Evolutionary conservation across 139 green algal species (phyloP).

Genomic region (Auxenochlorella pyrenoidosa): DNA sequence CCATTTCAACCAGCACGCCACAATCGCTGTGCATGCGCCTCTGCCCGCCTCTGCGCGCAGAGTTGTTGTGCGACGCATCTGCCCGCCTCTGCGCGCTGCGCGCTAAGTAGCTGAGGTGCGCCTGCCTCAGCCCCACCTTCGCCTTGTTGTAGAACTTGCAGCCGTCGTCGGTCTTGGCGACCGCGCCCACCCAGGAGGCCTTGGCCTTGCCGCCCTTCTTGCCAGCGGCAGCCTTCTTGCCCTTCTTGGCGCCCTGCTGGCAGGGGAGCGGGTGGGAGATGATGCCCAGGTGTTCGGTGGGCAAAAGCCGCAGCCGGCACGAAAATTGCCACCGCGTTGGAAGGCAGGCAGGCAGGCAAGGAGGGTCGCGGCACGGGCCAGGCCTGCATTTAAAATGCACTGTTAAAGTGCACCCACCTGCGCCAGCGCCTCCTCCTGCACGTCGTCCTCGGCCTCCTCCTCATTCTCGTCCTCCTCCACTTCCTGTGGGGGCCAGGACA

Average conservation of each 20-base stretch:
- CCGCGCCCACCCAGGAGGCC: slow-evolving; percentile 46
- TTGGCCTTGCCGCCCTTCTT: slow-evolving; percentile 29
- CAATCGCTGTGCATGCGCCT: too few relatives aligned
- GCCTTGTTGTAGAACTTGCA: slow-evolving; percentile 52
- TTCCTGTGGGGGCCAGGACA: slow-evolving; percentile 22
- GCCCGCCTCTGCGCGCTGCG: neutral
- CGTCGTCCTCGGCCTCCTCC: slow-evolving; percentile 69
- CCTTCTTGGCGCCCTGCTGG: neutral
- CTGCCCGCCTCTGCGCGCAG: too few relatives aligned
- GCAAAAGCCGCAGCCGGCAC: neutral
- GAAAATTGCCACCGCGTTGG: too few relatives aligned
- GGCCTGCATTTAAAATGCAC: too few relatives aligned
- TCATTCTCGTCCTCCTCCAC: slow-evolving; percentile 82
- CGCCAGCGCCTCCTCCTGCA: slow-evolving; percentile 63
- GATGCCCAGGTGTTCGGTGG: too few relatives aligned
- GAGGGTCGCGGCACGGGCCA: neutral
- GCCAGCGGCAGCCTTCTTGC: neutral
- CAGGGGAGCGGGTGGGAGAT: neutral
- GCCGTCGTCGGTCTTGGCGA: slow-evolving; percentile 17
- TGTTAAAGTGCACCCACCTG: neutral
- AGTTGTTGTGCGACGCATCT: too few relatives aligned
- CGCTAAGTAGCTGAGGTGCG: neutral
- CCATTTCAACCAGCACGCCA: too few relatives aligned
- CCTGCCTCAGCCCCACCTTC: neutral
- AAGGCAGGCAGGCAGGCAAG: slow-evolving; percentile 6